A percentile compares a stretch with the other conserved stretches of the same genome.
phyloP scores from a whole-genome alignment of 768 basidiomycete species.

The Panaeolus cyanescens region DNA sequence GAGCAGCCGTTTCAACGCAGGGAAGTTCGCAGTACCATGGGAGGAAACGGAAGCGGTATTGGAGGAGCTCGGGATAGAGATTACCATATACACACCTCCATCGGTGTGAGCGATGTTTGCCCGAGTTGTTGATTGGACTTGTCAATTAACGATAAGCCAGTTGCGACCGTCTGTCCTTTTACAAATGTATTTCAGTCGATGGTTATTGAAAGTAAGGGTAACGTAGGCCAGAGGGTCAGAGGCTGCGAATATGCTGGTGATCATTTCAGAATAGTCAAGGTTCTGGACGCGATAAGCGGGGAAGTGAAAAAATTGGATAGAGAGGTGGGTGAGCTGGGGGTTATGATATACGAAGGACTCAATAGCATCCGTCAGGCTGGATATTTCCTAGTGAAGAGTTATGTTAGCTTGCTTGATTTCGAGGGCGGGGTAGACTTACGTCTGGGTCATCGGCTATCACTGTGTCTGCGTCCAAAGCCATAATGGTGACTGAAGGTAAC shows the following conservation, averaged over 20 bases:
- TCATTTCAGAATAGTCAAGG: constrained; percentile 25
- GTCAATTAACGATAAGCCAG: constrained; percentile 23
- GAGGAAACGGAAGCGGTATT: constrained; percentile 35
- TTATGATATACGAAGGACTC: constrained; percentile 21
- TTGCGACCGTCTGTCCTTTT: constrained; percentile 18
- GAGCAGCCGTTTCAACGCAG: constrained; percentile 46
- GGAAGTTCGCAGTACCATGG: constrained; percentile 47
- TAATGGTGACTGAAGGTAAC: constrained; percentile 13
- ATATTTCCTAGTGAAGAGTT: constrained; percentile 14
- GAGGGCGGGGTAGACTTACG: constrained; percentile 4
- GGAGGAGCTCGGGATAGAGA: constrained; percentile 29
- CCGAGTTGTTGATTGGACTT: not conserved
- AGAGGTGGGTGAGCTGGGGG: constrained; percentile 15
- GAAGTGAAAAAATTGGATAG: constrained; percentile 20
- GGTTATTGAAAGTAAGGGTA: constrained; percentile 19
- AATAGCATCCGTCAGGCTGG: constrained; percentile 22
- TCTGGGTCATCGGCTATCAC: constrained; percentile 21
- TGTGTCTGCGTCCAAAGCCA: constrained; percentile 19
- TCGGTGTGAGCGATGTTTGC: not conserved
- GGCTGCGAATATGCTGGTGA: constrained; percentile 24
- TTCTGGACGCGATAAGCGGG: constrained; percentile 18
- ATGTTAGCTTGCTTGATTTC: not conserved
- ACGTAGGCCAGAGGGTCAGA: constrained; percentile 17
- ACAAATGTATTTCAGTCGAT: constrained; percentile 25
- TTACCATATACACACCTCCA: constrained; percentile 34